These are phyloP conservation scores for Prunus mume DNA, from an alignment of 306 rosid genomes.

Conservation along the genomic window DNA sequence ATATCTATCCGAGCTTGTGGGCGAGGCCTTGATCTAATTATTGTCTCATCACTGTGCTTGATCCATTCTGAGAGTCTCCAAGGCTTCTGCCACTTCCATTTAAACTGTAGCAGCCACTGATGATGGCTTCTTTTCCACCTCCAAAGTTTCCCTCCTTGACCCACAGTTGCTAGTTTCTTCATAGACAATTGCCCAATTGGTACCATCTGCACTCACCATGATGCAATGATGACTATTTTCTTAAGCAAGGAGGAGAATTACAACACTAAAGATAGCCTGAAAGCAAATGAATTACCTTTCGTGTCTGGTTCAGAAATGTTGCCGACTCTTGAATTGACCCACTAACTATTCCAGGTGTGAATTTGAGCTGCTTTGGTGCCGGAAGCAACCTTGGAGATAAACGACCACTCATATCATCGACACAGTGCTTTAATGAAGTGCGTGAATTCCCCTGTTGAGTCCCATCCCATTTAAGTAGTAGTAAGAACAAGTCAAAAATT, in stretches of 20 bases:
- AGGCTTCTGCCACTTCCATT: conserved; percentile 94
- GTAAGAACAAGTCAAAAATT: conserved; percentile 3
- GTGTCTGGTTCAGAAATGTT: conserved; percentile 49
- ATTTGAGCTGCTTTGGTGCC: conserved; percentile 81
- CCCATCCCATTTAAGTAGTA: conserved; percentile 26
- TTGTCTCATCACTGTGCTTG: conserved; percentile 83
- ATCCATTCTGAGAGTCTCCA: conserved; percentile 95
- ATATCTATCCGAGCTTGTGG: conserved; percentile 44
- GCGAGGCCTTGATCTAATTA: conserved; percentile 66
- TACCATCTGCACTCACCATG: conserved; percentile 54
- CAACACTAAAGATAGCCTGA: conserved; percentile 1
- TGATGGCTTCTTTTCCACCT: conserved; percentile 93
- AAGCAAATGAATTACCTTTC: conserved; percentile 42
- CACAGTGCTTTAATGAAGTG: conserved; percentile 57
- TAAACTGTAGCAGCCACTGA: conserved; percentile 89
- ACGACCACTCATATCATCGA: conserved; percentile 63
- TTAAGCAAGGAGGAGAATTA: conserved; percentile 15
- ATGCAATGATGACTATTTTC: conserved; percentile 23
- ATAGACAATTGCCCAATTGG: conserved; percentile 67
- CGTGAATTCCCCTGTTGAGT: conserved; percentile 50
- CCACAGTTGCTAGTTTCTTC: conserved; percentile 64
- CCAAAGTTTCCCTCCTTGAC: conserved; percentile 82
- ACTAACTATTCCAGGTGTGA: conserved; percentile 74
- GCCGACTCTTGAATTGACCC: conserved; percentile 48
- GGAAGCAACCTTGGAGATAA: conserved; percentile 68